Percentiles rank a stretch among this genome's conserved stretches.
Conservation (phyloP, 2,329 filamentous ascomycete species). For the Phialocephala subalpina region DNA sequence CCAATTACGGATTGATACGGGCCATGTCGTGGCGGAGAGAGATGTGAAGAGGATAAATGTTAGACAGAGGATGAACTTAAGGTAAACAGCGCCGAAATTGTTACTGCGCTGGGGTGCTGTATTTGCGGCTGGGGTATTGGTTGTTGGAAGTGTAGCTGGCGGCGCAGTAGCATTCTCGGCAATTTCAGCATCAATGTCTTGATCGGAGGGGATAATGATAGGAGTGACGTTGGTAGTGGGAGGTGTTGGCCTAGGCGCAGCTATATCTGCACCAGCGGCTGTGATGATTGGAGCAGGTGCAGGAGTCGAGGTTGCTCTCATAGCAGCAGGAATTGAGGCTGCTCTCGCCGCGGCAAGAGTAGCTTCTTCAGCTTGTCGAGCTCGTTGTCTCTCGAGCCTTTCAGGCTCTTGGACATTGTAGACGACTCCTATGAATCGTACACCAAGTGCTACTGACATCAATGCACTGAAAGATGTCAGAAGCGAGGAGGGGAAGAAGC, state of each 20-base stretch:
- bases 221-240: slow-evolving; percentile 43
- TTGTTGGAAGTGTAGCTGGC: slow-evolving; percentile 37
- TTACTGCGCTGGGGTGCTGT: slow-evolving; percentile 36
- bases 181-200: slow-evolving; percentile 69
- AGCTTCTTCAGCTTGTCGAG: slow-evolving; percentile 36
- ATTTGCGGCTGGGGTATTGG: slow-evolving; percentile 41
- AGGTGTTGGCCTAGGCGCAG: slow-evolving; percentile 19
- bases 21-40: slow-evolving; percentile 68
- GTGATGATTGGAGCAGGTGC: slow-evolving; percentile 38
- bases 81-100: slow-evolving; percentile 63
- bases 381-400: slow-evolving; percentile 49
- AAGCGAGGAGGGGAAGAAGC: slow-evolving; percentile 64
- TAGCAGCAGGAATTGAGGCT: no score
- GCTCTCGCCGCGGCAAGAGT: slow-evolving; percentile 37
- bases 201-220: slow-evolving; percentile 69
- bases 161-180: slow-evolving; percentile 48
- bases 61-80: slow-evolving; percentile 63
- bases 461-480: slow-evolving; percentile 61
- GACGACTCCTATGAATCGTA: slow-evolving; percentile 66
- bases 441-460: slow-evolving; percentile 64
- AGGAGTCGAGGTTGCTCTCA: slow-evolving; percentile 38
- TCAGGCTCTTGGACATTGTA: slow-evolving; percentile 68
- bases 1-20: slow-evolving; percentile 58
- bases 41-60: slow-evolving; percentile 64
- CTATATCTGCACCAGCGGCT: slow-evolving; percentile 35